Percentiles rank a stretch among this genome's conserved stretches.
Conservation (phyloP, 805 yeast genomes). For the Saturnispora besseyi region DNA sequence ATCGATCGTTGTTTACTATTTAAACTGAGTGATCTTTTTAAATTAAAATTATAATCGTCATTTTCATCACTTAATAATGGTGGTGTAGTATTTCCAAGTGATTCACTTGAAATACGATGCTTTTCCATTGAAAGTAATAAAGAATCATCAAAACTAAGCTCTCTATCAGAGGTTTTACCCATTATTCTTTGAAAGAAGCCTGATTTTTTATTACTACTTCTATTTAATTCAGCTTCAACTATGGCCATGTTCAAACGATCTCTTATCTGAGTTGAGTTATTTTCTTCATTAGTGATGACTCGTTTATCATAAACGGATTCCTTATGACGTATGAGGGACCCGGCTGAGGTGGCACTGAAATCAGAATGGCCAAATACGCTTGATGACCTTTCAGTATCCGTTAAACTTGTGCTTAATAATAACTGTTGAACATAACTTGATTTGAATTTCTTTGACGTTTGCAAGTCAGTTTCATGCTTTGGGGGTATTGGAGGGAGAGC, state of each 20-base stretch:
- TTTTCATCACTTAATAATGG: background rate
- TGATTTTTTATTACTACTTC: slow-evolving; percentile 10
- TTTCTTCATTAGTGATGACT: slow-evolving; percentile 9
- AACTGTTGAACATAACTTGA: slow-evolving; percentile 22
- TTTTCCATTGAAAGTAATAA: slow-evolving; percentile 20
- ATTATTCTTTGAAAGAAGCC: slow-evolving; percentile 6
- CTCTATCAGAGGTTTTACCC: slow-evolving; percentile 12
- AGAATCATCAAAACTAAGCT: slow-evolving; percentile 27
- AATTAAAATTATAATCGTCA: slow-evolving; percentile 28
- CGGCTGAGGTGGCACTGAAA: slow-evolving; percentile 84
- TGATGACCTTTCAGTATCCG: slow-evolving; percentile 30
- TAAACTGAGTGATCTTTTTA: slow-evolving; percentile 66
- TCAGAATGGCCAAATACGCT: slow-evolving; percentile 52
- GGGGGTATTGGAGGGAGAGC: slow-evolving; percentile 32
- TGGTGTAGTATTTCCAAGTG: background rate
- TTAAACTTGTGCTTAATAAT: slow-evolving; percentile 20
- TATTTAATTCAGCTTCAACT: slow-evolving; percentile 16
- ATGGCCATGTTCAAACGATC: slow-evolving; percentile 27
- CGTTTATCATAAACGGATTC: slow-evolving; percentile 11
- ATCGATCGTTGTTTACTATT: slow-evolving; percentile 58
- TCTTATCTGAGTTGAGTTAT: slow-evolving; percentile 15
- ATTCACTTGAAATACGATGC: slow-evolving; percentile 2
- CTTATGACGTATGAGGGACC: slow-evolving; percentile 69
- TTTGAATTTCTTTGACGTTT: slow-evolving; percentile 10
- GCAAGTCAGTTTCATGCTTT: slow-evolving; percentile 21